Evolutionary conservation across 139 green algal genomes (phyloP).

Genomic region (Micromonas commoda): DNA sequence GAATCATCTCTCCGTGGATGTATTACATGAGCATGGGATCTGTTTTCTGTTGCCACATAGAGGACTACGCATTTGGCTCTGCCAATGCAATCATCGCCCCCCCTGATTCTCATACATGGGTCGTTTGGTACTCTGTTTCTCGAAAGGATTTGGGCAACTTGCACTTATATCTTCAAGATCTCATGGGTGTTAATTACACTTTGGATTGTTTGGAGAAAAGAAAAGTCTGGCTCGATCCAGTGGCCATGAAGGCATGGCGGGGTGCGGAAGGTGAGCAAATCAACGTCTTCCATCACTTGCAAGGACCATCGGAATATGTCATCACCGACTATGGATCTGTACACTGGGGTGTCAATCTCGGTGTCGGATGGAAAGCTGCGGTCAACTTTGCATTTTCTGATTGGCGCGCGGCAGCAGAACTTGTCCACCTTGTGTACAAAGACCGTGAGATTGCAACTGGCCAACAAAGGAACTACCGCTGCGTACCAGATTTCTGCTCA

Average conservation of each 20-base stretch:
- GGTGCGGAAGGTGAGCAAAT: background rate
- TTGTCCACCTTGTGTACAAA: constrained; percentile 7
- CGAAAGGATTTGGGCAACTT: background rate
- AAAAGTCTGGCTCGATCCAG: constrained; percentile 21
- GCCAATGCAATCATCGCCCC: constrained; percentile 19
- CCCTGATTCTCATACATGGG: constrained; percentile 12
- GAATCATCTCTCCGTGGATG: constrained; percentile 23
- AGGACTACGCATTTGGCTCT: constrained; percentile 24
- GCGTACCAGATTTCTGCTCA: background rate
- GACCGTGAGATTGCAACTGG: background rate
- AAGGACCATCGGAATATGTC: constrained; percentile 18
- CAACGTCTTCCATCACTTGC: constrained; percentile 18
- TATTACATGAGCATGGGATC: constrained; percentile 22
- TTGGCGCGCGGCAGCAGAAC: constrained; percentile 13
- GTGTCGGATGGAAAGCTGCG: constrained; percentile 25
- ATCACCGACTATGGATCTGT: constrained; percentile 29
- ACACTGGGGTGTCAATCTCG: constrained; percentile 28
- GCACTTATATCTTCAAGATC: background rate
- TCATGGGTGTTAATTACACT: background rate
- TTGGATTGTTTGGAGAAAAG: constrained; percentile 12
- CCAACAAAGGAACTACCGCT: background rate
- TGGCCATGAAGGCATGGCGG: background rate
- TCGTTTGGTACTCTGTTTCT: constrained; percentile 24
- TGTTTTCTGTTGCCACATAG: constrained; percentile 21
- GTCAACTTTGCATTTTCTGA: constrained; percentile 25